A percentile compares a stretch with the other conserved stretches of the same genome.
phyloP scores from a whole-genome alignment of 1,284 basidiomycete species.

The Pascua guehoae region DNA sequence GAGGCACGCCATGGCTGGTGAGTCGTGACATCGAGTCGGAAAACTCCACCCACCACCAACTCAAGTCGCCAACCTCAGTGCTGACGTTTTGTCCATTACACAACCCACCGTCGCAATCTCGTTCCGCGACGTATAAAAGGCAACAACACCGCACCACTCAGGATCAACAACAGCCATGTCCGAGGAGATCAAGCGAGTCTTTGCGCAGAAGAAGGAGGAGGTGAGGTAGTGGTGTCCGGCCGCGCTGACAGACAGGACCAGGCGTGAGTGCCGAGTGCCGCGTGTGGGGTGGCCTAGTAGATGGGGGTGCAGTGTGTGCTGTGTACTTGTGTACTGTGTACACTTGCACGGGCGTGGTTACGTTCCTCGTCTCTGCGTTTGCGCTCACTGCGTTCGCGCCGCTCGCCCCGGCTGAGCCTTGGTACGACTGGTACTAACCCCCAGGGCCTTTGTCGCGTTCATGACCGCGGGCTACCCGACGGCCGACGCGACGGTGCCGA shows the following conservation, averaged over 20 bases:
- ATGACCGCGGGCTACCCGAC: constrained; percentile 87
- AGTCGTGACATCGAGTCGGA: constrained; percentile 2
- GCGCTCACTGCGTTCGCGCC: background rate
- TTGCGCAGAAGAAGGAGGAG: constrained; percentile 65
- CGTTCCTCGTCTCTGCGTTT: background rate
- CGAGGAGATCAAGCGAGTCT: constrained; percentile 69
- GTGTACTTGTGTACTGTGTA: background rate
- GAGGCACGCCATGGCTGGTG: background rate
- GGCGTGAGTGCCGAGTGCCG: constrained; percentile 40
- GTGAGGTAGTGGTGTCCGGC: constrained; percentile 46
- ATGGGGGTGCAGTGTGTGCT: background rate
- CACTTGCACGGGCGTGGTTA: too few species aligned
- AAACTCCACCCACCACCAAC: background rate
- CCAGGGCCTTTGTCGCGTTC: constrained; percentile 78
- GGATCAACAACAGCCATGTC: constrained; percentile 54
- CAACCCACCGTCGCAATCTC: background rate
- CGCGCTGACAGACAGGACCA: constrained; percentile 27
- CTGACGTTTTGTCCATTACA: too few species aligned
- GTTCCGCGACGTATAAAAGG: background rate
- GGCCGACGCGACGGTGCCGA: constrained; percentile 72
- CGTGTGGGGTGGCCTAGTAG: constrained; percentile 1
- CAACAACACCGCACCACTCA: background rate
- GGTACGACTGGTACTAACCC: constrained; percentile 46
- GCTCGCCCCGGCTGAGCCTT: background rate
- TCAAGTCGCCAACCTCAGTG: background rate